Percentiles rank a stretch among this genome's conserved stretches.
Evolutionary conservation across 495 filamentous ascomycete genomes (phyloP).

Genomic region (Xeromyces bisporus): DNA sequence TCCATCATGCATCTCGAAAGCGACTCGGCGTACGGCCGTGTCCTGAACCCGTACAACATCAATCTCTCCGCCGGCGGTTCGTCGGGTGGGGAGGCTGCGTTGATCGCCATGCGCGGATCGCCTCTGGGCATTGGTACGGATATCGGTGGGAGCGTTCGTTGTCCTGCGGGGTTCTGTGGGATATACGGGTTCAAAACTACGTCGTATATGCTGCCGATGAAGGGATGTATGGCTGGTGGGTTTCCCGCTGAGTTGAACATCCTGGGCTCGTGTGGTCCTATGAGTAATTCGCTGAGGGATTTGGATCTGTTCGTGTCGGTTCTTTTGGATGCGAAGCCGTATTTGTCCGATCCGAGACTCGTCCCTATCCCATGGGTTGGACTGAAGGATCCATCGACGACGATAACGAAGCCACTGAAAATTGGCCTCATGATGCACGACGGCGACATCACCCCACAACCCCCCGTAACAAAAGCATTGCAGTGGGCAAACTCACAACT

Average conservation of each 20-base stretch:
- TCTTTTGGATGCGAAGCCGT: constrained; percentile 31
- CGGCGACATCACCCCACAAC: constrained; percentile 42
- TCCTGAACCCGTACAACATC: constrained; percentile 44
- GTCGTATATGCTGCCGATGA: constrained; percentile 7
- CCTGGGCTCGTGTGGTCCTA: constrained; percentile 12
- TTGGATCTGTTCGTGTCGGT: constrained; percentile 38
- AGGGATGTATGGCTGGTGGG: constrained; percentile 2
- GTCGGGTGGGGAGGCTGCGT: constrained; percentile 51
- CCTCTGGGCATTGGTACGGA: constrained; percentile 18
- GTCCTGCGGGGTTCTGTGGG: constrained; percentile 14
- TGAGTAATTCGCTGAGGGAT: constrained; percentile 36
- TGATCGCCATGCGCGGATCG: constrained; percentile 43
- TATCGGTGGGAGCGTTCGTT: constrained; percentile 12
- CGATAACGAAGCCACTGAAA: constrained; percentile 24
- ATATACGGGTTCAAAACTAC: constrained; percentile 16
- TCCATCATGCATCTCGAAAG: constrained; percentile 13
- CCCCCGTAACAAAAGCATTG: constrained; percentile 39
- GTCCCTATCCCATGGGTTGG: constrained; percentile 1
- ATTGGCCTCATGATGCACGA: constrained; percentile 44
- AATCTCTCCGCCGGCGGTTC: constrained; percentile 41
- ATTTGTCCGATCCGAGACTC: constrained; percentile 22
- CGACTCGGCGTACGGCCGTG: constrained; percentile 45
- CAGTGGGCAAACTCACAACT: constrained; percentile 21
- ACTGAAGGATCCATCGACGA: constrained; percentile 9
- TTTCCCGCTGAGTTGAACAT: too few species aligned